These are phyloP conservation scores for Pyricularia pennisetigena DNA, from an alignment of 2,329 filamentous ascomycete genomes.

Conservation along the genomic window DNA sequence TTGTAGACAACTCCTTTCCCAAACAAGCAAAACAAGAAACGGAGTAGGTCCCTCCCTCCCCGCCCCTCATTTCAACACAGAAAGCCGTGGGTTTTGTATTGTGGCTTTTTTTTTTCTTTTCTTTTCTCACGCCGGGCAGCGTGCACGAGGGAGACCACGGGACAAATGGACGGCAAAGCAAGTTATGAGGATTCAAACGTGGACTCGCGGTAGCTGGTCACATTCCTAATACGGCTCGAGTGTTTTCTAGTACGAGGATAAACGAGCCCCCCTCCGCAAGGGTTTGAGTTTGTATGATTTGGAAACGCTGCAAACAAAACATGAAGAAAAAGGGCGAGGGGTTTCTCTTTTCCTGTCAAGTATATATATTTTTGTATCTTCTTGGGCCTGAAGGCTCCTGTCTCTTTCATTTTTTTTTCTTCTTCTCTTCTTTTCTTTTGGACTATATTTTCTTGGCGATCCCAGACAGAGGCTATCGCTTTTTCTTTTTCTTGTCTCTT, in stretches of 20 bases:
- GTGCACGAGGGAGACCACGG: background rate
- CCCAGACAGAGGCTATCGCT: no score
- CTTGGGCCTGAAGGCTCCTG: background rate
- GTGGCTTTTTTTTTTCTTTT: background rate
- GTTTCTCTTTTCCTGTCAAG: background rate
- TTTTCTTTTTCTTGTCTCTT: no score
- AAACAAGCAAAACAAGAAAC: no score
- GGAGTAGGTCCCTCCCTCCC: background rate
- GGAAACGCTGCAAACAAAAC: background rate
- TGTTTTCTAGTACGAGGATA: background rate
- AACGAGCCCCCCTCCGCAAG: background rate
- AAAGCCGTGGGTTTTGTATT: background rate
- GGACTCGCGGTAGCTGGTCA: background rate
- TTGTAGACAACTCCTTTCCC: background rate
- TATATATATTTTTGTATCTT: background rate
- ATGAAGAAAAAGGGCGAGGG: no score
- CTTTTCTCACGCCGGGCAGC: background rate
- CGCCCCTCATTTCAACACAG: background rate
- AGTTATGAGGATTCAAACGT: background rate
- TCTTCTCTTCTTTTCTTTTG: background rate
- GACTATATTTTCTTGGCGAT: background rate
- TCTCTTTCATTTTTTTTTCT: no score
- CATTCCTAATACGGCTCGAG: background rate
- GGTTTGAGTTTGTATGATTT: background rate
- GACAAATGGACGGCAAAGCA: background rate